Conservation (phyloP, 2,329 filamentous ascomycete genomes). For the Penicillium nordicum region DNA sequence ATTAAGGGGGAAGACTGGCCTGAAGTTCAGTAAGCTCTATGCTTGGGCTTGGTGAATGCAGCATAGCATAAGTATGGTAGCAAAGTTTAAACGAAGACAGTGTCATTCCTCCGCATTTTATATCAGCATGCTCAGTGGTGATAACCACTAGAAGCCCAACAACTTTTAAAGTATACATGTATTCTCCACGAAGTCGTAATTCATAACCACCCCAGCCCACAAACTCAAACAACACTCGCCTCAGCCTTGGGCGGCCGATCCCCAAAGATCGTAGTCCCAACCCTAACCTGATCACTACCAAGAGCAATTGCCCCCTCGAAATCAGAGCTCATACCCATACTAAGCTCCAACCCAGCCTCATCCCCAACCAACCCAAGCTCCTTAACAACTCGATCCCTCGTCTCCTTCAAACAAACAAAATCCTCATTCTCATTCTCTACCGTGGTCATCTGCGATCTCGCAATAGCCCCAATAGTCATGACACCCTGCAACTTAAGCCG, state of each 20-base stretch:
- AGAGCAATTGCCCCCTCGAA: conserved; percentile 81
- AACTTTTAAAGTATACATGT: not conserved
- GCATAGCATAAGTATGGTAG: too few species aligned
- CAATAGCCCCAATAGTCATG: conserved; percentile 98
- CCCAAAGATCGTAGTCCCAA: conserved; percentile 94
- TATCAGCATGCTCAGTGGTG: not conserved
- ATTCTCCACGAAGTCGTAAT: conserved; percentile 11
- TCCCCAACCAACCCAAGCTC: conserved; percentile 54
- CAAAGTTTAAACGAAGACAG: too few species aligned
- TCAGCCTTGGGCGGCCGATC: conserved; percentile 73
- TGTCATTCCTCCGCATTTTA: too few species aligned
- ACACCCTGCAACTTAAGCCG: conserved; percentile 72
- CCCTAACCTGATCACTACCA: conserved; percentile 84
- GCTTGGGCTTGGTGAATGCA: too few species aligned
- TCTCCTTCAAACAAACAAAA: conserved; percentile 66
- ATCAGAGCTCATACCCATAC: conserved; percentile 98
- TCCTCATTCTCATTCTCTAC: conserved; percentile 86
- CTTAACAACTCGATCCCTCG: conserved; percentile 65
- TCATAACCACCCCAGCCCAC: conserved; percentile 8
- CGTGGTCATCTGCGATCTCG: conserved; percentile 70
- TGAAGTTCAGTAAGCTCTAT: too few species aligned
- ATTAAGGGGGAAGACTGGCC: too few species aligned
- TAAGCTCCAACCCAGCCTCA: conserved; percentile 69
- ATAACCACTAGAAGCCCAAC: not conserved
- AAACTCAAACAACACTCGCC: conserved; percentile 59